A percentile compares a stretch with the other conserved stretches of the same genome.
phyloP scores from a whole-genome alignment of 1,284 basidiomycete genomes.

The Omphalotus olearius region DNA sequence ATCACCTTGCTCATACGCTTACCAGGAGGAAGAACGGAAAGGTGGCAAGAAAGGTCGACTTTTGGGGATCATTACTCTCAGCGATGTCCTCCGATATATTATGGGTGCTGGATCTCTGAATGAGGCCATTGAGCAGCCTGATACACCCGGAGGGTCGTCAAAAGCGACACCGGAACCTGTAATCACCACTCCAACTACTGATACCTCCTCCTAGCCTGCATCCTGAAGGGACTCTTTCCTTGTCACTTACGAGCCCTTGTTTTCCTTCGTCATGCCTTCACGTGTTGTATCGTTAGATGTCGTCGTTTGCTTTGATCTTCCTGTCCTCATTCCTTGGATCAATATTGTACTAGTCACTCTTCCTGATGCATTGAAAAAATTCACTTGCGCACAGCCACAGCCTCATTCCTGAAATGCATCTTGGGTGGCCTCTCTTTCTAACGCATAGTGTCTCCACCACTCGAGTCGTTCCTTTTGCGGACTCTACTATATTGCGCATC shows the following conservation, averaged over 20 bases:
- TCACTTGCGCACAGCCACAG: no score
- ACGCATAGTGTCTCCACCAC: constrained; percentile 23
- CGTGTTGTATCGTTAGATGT: constrained; percentile 15
- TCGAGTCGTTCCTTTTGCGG: constrained; percentile 13
- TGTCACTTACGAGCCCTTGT: background rate
- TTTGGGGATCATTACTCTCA: constrained; percentile 86
- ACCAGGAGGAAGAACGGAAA: constrained; percentile 68
- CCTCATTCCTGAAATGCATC: background rate
- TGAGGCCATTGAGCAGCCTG: constrained; percentile 30
- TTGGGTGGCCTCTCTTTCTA: constrained; percentile 23
- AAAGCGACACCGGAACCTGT: background rate
- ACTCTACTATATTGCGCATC: constrained; percentile 21
- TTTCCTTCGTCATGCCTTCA: background rate
- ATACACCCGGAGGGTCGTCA: constrained; percentile 17
- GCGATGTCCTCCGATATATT: constrained; percentile 86
- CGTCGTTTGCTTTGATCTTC: constrained; percentile 4
- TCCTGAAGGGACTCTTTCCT: no score
- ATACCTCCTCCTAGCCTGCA: constrained; percentile 8
- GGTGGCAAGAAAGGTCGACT: constrained; percentile 82
- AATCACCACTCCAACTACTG: constrained; percentile 12
- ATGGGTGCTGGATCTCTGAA: constrained; percentile 62
- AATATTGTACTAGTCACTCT: no score
- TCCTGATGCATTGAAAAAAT: no score
- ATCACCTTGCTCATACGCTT: constrained; percentile 13
- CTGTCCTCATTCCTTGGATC: background rate